Evolutionary conservation across 1,139 yeast species (phyloP), one percentile per base, ranked within the genome.

Genomic region (Magnusiomyces starmeri): DNA sequence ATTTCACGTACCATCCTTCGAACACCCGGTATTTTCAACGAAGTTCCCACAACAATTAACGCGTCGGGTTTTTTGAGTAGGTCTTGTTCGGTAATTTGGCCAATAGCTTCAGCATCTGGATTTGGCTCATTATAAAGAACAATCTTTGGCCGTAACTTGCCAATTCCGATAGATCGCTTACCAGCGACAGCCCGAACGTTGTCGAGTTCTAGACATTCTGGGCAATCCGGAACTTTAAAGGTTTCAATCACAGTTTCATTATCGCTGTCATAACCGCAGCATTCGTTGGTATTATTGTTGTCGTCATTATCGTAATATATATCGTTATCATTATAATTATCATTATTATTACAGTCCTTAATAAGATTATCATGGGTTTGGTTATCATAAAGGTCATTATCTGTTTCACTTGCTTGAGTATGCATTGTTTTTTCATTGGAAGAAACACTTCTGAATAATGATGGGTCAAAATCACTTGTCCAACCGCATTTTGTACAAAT

Each of bases 91-190:
- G 89, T 76, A 1, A 90, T 83, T 52, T 79, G 77, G 1, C 95
- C 89, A 50, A 88, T 79, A 4, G 82, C 76, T 56, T 88, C 96
- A 46, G 90, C 83, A 64, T 87, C 95, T 1, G 95, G 95, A 63
- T 88, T 95, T 60, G 81, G 77, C 64, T 88, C 96, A 55, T 92
- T 92, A 65, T 88, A 88, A 43, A 88, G 70, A 1, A 88, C 95
- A 49, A 88, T 84, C 58, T 87, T 78, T 1, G 96, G 96, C 54
- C 96, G 73, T 49, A 88, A 69, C 49, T 82, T 71, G 1, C 96
- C 96, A 24, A 83, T 73, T 0, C 94, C 89, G 43, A 85, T 86
- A 3, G 79, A 63, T 57, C 96, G 72, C 64, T 85, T 81, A 1
- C 96, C 96, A 0, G 79, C 79, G 14, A 78, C 61, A 20, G 59